These are phyloP conservation scores for Xylariaceae sp. DNA, from an alignment of 2,329 filamentous ascomycete species.

Conservation along the genomic window DNA sequence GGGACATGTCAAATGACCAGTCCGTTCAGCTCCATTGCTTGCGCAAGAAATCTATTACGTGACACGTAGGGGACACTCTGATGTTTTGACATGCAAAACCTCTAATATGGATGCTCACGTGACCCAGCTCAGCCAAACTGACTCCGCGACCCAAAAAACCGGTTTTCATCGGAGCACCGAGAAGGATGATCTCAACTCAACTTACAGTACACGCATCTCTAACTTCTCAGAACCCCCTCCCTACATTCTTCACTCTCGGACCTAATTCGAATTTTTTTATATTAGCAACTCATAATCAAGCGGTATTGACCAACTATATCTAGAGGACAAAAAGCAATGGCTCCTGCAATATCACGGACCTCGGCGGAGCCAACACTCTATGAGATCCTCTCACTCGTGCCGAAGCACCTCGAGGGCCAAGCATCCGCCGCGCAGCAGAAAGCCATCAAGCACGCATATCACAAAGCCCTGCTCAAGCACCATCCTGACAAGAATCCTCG, in stretches of 20 bases:
- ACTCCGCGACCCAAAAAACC: conserved; percentile 34
- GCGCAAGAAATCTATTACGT: not conserved
- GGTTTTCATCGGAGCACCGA: conserved; percentile 30
- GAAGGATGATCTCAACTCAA: conserved; percentile 29
- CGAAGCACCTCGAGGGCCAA: conserved; percentile 53
- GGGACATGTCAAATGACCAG: not conserved
- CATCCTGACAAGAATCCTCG: conserved; percentile 65
- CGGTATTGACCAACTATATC: not conserved
- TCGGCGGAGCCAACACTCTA: conserved; percentile 59
- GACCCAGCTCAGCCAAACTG: conserved; percentile 31
- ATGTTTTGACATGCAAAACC: not conserved
- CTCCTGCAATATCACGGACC: conserved; percentile 37
- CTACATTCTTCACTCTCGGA: not conserved
- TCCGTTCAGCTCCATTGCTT: not conserved
- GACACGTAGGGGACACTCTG: not conserved
- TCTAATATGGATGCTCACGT: conserved; percentile 32
- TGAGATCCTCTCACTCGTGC: conserved; percentile 64
- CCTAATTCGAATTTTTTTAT: conserved; percentile 10
- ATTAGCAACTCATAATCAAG: not conserved
- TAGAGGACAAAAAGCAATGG: conserved; percentile 28
- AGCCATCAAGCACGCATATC: conserved; percentile 66
- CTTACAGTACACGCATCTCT: conserved; percentile 23
- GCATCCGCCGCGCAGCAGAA: conserved; percentile 52
- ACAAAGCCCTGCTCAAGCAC: conserved; percentile 67
- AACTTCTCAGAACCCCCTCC: not conserved